Conservation (phyloP, 169 alveolate species). For the Amoebophrya sp. region DNA sequence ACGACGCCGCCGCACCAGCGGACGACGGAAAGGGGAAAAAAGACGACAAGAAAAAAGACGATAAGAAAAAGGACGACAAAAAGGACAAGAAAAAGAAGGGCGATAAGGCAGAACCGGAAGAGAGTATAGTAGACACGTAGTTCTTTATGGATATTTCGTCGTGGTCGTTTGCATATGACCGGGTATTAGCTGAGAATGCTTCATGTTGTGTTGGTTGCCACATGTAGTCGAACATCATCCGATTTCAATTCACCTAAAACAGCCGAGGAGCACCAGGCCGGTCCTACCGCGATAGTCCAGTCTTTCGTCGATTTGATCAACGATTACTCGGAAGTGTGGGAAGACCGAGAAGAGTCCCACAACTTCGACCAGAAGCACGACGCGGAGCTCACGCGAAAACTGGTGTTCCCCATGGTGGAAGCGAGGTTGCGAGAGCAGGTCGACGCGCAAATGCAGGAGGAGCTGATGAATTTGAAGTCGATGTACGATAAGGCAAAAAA, state of each 20-base stretch:
- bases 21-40: conserved; percentile 38
- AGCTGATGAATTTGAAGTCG: conserved; percentile 38
- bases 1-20: neutral
- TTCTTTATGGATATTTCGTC: neutral
- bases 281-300: conserved; percentile 43
- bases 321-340: conserved; percentile 47
- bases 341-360: conserved; percentile 42
- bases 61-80: conserved; percentile 29
- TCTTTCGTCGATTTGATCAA: conserved; percentile 47
- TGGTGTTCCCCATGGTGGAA: conserved; percentile 45
- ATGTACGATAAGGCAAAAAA: conserved; percentile 31
- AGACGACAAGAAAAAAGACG: conserved; percentile 39
- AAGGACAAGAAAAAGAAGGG: conserved; percentile 33
- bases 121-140: neutral
- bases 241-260: no score
- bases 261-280: conserved; percentile 37
- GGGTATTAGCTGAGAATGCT: no score
- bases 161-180: no score
- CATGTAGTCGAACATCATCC: no score
- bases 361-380: conserved; percentile 48
- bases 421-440: conserved; percentile 15
- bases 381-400: conserved; percentile 39
- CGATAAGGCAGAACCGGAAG: neutral
- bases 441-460: conserved; percentile 46
- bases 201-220: no score